Conservation (phyloP, 176 grass and related monocot species). For the Cenchrus fungigraminus region DNA sequence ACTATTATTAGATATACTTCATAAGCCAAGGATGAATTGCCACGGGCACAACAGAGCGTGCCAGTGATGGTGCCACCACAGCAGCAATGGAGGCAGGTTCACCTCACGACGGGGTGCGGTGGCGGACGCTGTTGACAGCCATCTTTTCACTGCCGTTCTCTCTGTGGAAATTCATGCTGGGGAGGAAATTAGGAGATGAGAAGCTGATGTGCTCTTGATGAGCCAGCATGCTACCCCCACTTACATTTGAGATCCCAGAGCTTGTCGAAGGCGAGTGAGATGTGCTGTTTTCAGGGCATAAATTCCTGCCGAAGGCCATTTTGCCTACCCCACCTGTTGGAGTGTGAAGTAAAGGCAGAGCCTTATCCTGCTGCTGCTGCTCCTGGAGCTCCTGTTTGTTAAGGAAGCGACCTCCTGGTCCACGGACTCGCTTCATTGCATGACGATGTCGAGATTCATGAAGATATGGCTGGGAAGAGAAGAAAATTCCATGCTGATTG, state of each 20-base stretch:
- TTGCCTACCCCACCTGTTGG: constrained; percentile 22
- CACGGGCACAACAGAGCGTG: constrained; percentile 37
- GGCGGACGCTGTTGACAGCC: constrained; percentile 17
- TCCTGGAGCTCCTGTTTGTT: constrained; percentile 74
- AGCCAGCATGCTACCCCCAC: constrained; percentile 15
- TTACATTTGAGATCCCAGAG: constrained; percentile 48
- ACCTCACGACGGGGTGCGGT: constrained; percentile 34
- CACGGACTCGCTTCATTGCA: constrained; percentile 90
- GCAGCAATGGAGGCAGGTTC: background rate
- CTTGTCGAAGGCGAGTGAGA: constrained; percentile 36
- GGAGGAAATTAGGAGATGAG: constrained; percentile 20
- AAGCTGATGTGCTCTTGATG: constrained; percentile 54
- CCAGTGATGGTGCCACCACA: constrained; percentile 10
- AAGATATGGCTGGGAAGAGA: constrained; percentile 81
- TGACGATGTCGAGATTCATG: constrained; percentile 94
- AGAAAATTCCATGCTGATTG: background rate
- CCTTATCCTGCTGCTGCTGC: constrained; percentile 29
- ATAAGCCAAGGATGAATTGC: constrained; percentile 99
- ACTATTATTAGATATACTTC: constrained; percentile 35
- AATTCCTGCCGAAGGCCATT: constrained; percentile 7
- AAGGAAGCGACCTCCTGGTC: constrained; percentile 90
- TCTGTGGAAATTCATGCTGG: constrained; percentile 1
- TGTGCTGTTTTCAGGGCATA: background rate
- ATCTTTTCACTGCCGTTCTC: constrained; percentile 38
- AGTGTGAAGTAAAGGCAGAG: constrained; percentile 1